Evolutionary conservation across 73 alveolate species (phyloP).

Genomic region (Paramecium sonneborni): DNA sequence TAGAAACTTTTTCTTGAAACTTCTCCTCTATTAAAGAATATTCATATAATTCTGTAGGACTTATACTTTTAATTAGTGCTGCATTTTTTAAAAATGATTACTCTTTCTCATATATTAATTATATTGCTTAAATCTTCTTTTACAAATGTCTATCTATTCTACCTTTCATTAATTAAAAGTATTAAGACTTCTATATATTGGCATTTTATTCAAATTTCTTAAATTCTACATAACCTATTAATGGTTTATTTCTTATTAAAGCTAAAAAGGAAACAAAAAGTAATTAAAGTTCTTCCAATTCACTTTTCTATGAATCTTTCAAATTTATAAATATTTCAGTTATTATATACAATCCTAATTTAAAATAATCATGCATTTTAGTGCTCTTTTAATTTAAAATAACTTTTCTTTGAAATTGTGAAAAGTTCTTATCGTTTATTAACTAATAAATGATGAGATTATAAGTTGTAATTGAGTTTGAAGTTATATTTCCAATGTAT

Average conservation of each 20-base stretch:
- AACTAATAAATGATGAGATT: not conserved
- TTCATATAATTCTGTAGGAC: not conserved
- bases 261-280: not conserved
- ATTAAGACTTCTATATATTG: not conserved
- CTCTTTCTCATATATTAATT: not conserved
- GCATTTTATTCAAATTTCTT: not conserved
- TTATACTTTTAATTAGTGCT: not conserved
- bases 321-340: not conserved
- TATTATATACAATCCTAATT: not conserved
- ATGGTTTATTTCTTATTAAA: not conserved
- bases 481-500: not conserved
- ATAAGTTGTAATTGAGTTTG: not conserved
- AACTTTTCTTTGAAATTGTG: not conserved
- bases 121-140: not conserved
- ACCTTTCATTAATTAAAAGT: not conserved
- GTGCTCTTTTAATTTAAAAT: not conserved
- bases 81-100: not conserved
- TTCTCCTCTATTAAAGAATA: not conserved
- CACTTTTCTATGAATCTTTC: not conserved
- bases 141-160: not conserved
- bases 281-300: not conserved
- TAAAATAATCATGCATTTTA: not conserved
- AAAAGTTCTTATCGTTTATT: not conserved
- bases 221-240: constrained; percentile 27
- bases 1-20: not conserved